Percentiles rank a stretch among this genome's conserved stretches.
phyloP scores from a whole-genome alignment of 1,284 basidiomycete genomes.

The Leccinum pseudoinsigne region DNA sequence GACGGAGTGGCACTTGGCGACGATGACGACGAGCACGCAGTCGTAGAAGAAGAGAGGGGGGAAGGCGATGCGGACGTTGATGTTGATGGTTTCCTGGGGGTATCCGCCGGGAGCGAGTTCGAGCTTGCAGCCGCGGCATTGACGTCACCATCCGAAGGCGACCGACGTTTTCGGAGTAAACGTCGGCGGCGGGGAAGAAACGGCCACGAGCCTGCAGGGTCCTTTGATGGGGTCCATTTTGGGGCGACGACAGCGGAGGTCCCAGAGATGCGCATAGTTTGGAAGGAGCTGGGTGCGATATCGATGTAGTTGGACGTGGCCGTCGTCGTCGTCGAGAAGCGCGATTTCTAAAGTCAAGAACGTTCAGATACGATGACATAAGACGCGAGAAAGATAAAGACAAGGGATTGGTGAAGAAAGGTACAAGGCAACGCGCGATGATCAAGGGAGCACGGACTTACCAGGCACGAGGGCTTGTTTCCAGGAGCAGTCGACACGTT shows the following conservation, averaged over 20 bases:
- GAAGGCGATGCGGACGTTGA: conserved; percentile 3
- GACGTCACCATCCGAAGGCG: conserved; percentile 6
- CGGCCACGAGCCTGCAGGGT: conserved; percentile 24
- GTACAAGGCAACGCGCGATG: neutral
- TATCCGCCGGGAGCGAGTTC: conserved; percentile 14
- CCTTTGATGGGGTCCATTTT: conserved; percentile 1
- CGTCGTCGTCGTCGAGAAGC: conserved; percentile 52
- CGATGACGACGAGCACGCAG: conserved; percentile 5
- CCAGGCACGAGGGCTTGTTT: conserved; percentile 14
- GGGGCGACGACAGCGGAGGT: conserved; percentile 5
- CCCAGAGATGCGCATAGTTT: conserved; percentile 10
- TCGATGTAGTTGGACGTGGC: conserved; percentile 50
- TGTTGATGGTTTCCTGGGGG: conserved; percentile 13
- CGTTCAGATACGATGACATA: neutral
- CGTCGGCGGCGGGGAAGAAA: conserved; percentile 24
- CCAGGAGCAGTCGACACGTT: conserved; percentile 6
- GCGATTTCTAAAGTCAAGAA: conserved; percentile 39
- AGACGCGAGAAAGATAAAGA: neutral
- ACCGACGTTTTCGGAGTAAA: conserved; percentile 31
- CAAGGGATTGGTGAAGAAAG: neutral
- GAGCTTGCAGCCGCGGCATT: neutral
- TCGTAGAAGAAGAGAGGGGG: neutral
- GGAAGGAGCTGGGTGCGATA: conserved; percentile 18
- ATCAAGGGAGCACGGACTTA: conserved; percentile 13
- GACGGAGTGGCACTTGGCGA: neutral